Evolutionary conservation across 805 yeast species (phyloP).

Genomic region (Kodamaea kaohsiungensis): DNA sequence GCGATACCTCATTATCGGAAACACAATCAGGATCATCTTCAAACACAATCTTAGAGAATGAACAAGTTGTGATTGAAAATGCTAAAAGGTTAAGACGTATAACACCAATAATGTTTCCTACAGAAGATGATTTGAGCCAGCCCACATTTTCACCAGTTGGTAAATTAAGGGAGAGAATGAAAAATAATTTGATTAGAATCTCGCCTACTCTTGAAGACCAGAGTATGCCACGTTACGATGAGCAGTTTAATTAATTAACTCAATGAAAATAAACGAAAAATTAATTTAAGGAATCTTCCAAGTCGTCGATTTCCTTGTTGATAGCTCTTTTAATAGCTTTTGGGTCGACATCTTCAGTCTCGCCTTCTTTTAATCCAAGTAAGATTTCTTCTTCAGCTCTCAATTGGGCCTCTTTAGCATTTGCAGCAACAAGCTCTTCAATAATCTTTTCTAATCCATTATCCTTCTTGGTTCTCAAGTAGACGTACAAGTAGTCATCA

Average conservation of each 20-base stretch:
- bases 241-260: background rate
- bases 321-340: constrained; percentile 10
- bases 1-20: background rate
- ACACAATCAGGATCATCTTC: constrained; percentile 3
- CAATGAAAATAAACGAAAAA: background rate
- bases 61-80: constrained; percentile 25
- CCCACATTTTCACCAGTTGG: constrained; percentile 34
- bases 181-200: constrained; percentile 1
- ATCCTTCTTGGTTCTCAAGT: constrained; percentile 24
- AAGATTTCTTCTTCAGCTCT: background rate
- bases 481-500: constrained; percentile 28
- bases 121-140: constrained; percentile 24
- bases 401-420: background rate
- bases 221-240: background rate
- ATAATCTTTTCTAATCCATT: constrained; percentile 9
- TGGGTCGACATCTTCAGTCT: constrained; percentile 9
- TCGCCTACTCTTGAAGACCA: constrained; percentile 3
- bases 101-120: constrained; percentile 39
- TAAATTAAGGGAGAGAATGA: constrained; percentile 26
- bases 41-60: constrained; percentile 13
- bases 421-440: constrained; percentile 1
- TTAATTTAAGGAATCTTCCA: constrained; percentile 7
- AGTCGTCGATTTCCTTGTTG: constrained; percentile 13
- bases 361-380: background rate
- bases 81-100: constrained; percentile 37